Conservation (phyloP, 2,329 filamentous ascomycete genomes). For the Tolypocladium tropicale region DNA sequence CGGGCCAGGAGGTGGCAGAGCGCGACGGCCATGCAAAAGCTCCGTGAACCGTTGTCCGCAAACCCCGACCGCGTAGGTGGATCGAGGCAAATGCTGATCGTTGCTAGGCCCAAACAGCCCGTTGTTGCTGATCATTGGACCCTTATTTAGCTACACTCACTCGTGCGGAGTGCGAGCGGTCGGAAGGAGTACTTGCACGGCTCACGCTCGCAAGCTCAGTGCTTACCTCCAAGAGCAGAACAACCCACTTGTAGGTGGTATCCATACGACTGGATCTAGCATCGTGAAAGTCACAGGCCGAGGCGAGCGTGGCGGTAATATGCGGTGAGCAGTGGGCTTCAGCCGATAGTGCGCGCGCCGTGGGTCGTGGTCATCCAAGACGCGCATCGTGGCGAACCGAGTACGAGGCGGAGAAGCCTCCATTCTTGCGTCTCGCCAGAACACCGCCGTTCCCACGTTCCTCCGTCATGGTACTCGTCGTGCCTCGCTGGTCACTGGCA, state of each 20-base stretch:
- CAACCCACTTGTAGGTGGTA: no score
- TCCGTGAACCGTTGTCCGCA: neutral
- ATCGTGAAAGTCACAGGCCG: neutral
- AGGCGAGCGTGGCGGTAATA: neutral
- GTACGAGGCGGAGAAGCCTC: neutral
- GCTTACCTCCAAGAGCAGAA: neutral
- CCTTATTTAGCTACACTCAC: neutral
- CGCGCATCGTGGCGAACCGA: neutral
- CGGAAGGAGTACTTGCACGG: no score
- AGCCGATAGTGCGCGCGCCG: neutral
- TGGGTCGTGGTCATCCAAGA: neutral
- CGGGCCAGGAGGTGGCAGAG: neutral
- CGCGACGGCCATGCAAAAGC: neutral
- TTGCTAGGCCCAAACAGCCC: neutral
- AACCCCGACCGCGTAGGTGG: neutral
- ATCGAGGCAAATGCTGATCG: neutral
- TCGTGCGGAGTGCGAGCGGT: no score
- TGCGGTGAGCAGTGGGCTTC: neutral
- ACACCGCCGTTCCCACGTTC: neutral
- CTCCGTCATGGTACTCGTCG: neutral
- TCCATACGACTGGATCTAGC: no score
- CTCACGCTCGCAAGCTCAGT: no score
- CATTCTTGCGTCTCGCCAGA: neutral
- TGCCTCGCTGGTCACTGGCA: neutral
- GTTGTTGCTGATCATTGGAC: neutral